Percentiles rank a stretch among this genome's conserved stretches.
These are phyloP conservation scores for Wickerhamomyces pijperi DNA, from an alignment of 805 yeast species.

Conservation along the genomic window DNA sequence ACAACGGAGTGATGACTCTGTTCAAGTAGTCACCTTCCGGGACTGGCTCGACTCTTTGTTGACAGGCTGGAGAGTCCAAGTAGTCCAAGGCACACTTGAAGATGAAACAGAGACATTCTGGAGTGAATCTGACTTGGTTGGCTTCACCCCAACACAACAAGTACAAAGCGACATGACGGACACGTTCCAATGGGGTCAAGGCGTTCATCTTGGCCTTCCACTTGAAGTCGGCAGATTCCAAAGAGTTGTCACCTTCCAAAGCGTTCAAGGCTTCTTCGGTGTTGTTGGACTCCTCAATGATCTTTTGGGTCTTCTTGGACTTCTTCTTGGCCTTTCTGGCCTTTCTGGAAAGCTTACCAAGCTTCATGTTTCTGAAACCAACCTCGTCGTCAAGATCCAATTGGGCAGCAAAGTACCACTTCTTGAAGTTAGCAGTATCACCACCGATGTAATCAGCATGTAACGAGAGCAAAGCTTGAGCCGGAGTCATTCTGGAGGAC, in stretches of 20 bases:
- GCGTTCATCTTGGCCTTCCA: slow-evolving; percentile 77
- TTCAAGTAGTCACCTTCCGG: slow-evolving; percentile 86
- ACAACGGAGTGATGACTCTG: slow-evolving; percentile 86
- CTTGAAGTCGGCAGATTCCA: slow-evolving; percentile 71
- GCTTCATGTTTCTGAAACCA: slow-evolving; percentile 72
- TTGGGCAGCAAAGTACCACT: slow-evolving; percentile 86
- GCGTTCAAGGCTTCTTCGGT: slow-evolving; percentile 49
- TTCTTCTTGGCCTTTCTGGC: slow-evolving; percentile 75
- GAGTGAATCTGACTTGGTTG: slow-evolving; percentile 86
- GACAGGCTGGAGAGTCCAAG: slow-evolving; percentile 79
- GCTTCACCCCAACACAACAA: slow-evolving; percentile 84
- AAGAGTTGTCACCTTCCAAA: slow-evolving; percentile 74
- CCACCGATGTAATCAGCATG: slow-evolving; percentile 89
- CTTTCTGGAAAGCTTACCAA: slow-evolving; percentile 68
- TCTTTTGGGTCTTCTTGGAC: slow-evolving; percentile 65
- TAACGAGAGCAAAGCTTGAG: slow-evolving; percentile 70
- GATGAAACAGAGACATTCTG: slow-evolving; percentile 85
- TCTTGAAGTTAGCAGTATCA: slow-evolving; percentile 73
- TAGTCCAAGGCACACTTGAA: slow-evolving; percentile 93
- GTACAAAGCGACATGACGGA: slow-evolving; percentile 67
- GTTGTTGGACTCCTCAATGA: slow-evolving; percentile 54
- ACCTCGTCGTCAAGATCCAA: slow-evolving; percentile 76
- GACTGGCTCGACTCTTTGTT: slow-evolving; percentile 72
- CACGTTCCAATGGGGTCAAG: slow-evolving; percentile 66
- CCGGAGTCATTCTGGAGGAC: slow-evolving; percentile 82